Evolutionary conservation across 495 filamentous ascomycete species (phyloP).

Genomic region (Chaetomidium leptoderma): DNA sequence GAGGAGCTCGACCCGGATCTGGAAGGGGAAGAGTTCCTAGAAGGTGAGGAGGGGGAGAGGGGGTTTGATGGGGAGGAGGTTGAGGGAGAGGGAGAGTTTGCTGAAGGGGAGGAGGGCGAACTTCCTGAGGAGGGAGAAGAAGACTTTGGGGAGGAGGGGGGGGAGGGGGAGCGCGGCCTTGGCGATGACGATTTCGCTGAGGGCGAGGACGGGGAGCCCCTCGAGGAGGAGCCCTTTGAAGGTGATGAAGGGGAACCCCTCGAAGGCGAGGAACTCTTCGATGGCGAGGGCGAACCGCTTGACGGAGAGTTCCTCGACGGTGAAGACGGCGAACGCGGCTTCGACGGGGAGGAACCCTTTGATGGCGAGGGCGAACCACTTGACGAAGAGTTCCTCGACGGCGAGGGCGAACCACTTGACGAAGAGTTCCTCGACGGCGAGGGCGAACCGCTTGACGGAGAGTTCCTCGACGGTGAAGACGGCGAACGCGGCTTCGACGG

Average conservation of each 20-base stretch:
- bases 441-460: background rate
- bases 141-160: conserved; percentile 3
- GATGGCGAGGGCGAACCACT: background rate
- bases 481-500: background rate
- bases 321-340: background rate
- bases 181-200: conserved; percentile 1
- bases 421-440: conserved; percentile 1
- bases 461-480: background rate
- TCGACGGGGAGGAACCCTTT: background rate
- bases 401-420: background rate
- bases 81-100: background rate
- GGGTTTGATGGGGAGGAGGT: background rate
- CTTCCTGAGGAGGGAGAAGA: conserved; percentile 5
- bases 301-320: conserved; percentile 6
- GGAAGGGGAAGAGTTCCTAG: background rate
- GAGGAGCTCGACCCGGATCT: background rate
- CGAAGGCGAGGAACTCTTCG: background rate
- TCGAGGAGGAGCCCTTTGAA: conserved; percentile 7
- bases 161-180: background rate
- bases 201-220: background rate
- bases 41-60: background rate
- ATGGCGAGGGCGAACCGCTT: background rate
- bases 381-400: conserved; percentile 8
- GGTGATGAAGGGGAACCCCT: background rate
- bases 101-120: background rate